These are phyloP conservation scores for Capronia epimyces DNA, from an alignment of 2,329 filamentous ascomycete genomes.

Conservation along the genomic window DNA sequence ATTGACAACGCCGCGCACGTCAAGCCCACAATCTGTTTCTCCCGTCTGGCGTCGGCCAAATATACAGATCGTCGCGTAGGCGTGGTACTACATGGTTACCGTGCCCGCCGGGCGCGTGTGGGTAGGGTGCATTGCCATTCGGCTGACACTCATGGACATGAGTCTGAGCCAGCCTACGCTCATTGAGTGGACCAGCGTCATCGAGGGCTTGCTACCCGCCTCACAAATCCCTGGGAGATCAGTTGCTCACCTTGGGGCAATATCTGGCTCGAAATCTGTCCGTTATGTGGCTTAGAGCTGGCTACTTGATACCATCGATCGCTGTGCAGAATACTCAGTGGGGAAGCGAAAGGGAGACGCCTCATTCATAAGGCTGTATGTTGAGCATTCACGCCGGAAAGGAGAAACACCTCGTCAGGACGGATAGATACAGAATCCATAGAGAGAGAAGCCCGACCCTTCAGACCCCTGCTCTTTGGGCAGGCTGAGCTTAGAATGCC, in stretches of 20 bases:
- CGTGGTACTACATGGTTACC: slow-evolving; percentile 68
- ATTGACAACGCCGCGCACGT: slow-evolving; percentile 28
- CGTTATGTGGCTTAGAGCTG: background rate
- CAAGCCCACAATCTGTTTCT: slow-evolving; percentile 59
- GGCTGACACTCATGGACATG: slow-evolving; percentile 57
- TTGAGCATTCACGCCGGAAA: too few species aligned
- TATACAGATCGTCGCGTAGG: slow-evolving; percentile 66
- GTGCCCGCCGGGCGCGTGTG: slow-evolving; percentile 58
- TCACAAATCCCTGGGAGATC: slow-evolving; percentile 45
- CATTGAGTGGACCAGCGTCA: slow-evolving; percentile 58
- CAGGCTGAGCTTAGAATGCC: too few species aligned
- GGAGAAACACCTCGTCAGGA: too few species aligned
- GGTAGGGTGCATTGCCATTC: slow-evolving; percentile 54
- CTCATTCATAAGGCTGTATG: too few species aligned
- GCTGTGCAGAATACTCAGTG: too few species aligned
- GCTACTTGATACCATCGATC: too few species aligned
- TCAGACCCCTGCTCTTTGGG: too few species aligned
- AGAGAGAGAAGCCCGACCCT: too few species aligned
- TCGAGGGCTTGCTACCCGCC: slow-evolving; percentile 53
- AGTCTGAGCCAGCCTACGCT: slow-evolving; percentile 56
- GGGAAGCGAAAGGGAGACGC: too few species aligned
- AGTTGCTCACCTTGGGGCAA: slow-evolving; percentile 49
- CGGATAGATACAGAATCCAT: too few species aligned
- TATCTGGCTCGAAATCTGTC: slow-evolving; percentile 34
- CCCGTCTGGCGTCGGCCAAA: slow-evolving; percentile 62